Evolutionary conservation across 2,329 filamentous ascomycete species (phyloP).

Genomic region (Trichoderma polysporum): DNA sequence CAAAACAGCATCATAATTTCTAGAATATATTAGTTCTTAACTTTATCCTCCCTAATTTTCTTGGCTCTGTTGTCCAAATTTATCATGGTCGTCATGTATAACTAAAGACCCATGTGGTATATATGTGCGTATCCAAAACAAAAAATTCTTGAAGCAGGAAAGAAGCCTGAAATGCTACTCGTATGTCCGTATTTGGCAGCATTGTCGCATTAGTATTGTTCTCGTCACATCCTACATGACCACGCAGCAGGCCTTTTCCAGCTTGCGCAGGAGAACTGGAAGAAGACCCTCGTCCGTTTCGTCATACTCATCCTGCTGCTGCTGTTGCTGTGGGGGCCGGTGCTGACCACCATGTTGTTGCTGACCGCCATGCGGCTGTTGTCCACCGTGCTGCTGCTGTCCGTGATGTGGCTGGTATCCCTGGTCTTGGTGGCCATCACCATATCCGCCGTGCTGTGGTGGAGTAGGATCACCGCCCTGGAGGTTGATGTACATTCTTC

Average conservation of each 20-base stretch:
- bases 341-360: constrained; percentile 26
- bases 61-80: neutral
- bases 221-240: constrained; percentile 63
- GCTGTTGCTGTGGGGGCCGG: constrained; percentile 34
- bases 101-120: constrained; percentile 5
- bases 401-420: constrained; percentile 28
- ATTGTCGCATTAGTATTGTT: neutral
- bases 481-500: constrained; percentile 84
- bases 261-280: constrained; percentile 59
- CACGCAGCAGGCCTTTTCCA: constrained; percentile 69
- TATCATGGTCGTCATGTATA: neutral
- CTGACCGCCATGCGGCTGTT: constrained; percentile 33
- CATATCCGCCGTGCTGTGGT: constrained; percentile 41
- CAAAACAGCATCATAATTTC: neutral
- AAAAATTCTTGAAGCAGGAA: neutral
- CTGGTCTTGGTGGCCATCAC: constrained; percentile 33
- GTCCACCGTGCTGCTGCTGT: constrained; percentile 38
- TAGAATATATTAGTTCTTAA: neutral
- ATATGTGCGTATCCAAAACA: constrained; percentile 4
- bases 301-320: constrained; percentile 50
- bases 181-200: neutral
- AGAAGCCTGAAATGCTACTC: neutral
- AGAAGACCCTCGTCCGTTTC: constrained; percentile 60
- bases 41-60: neutral
- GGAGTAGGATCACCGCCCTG: constrained; percentile 65